phyloP scores from a whole-genome alignment of 2,329 filamentous ascomycete genomes.

The Monosporascus cannonballus region DNA sequence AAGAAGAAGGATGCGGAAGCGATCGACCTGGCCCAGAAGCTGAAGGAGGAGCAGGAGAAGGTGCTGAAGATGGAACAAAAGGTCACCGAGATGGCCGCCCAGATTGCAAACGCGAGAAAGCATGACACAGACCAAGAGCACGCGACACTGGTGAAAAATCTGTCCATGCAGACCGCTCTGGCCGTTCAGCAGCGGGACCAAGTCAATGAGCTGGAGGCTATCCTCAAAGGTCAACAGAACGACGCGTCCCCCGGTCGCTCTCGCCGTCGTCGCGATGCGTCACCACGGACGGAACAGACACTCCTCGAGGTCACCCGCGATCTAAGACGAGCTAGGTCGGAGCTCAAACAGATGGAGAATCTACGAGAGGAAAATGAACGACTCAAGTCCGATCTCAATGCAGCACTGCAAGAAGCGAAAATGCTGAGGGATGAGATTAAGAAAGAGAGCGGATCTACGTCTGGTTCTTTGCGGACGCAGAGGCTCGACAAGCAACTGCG shows the following conservation, averaged over 20 bases:
- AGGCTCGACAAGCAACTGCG: slow-evolving; percentile 37
- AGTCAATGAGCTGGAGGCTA: slow-evolving; percentile 51
- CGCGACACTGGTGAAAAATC: slow-evolving; percentile 43
- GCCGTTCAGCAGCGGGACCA: slow-evolving; percentile 52
- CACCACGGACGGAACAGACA: slow-evolving; percentile 45
- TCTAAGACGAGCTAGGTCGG: slow-evolving; percentile 46
- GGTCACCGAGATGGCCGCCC: slow-evolving; percentile 53
- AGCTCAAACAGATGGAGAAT: slow-evolving; percentile 45
- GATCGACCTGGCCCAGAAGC: slow-evolving; percentile 55
- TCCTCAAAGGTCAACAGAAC: slow-evolving; percentile 37
- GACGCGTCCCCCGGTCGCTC: slow-evolving; percentile 26
- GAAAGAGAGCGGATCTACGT: slow-evolving; percentile 11
- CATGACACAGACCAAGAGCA: slow-evolving; percentile 37
- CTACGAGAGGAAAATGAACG: slow-evolving; percentile 48
- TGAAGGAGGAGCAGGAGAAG: slow-evolving; percentile 63
- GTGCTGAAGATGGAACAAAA: slow-evolving; percentile 58
- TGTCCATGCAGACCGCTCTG: slow-evolving; percentile 52
- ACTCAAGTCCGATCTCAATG: slow-evolving; percentile 43
- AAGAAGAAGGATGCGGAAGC: slow-evolving; percentile 71
- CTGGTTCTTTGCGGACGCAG: slow-evolving; percentile 26
- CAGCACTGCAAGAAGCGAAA: slow-evolving; percentile 37
- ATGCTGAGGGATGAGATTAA: slow-evolving; percentile 32
- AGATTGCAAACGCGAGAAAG: slow-evolving; percentile 38
- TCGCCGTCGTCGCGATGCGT: slow-evolving; percentile 32
- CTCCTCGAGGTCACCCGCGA: slow-evolving; percentile 49